Base-by-base conservation (phyloP, 306 rosid species). In the Delonix regia region DNA sequence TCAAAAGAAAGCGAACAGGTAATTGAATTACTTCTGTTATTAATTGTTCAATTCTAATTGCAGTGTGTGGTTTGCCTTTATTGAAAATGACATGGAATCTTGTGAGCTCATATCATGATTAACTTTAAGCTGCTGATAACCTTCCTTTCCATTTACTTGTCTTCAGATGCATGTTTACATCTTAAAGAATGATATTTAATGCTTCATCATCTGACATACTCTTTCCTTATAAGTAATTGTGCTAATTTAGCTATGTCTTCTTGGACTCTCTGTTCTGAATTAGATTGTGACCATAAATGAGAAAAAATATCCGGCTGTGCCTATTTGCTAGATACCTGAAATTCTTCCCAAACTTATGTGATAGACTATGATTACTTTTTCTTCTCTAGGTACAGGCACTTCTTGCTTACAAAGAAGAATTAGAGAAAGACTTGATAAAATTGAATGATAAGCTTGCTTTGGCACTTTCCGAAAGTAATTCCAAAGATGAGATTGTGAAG, bases 401-500 rank as follows among this genome's bases (percentile, higher is more conserved):
- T 78, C 77, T 83, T 67, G 87, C 89, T 7, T 94, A 91, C 78
- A 94, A 94, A 86, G 97, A 87, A 56, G 87, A 86, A 64, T 60
- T 94, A 82, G 96, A 86, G 91, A 85, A 85, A 83, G 87, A 87
- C n/a, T 78, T 94, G 61, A 83, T 69, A 84, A 84, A 57, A 81
- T 67, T 86, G 56, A 89, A 86, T 59, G 88, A 87, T 55, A 82
- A 85, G 82, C 94, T 91, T 83, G 75, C 85, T 87, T 83, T 78
- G 44, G 86, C 86, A 30, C 81, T 90, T 76, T 85, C 91, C 25
- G 96, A 94, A 18, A 77, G 91, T 80, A 79, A 87, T 64, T 75
- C 84, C 59, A 94, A 94, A 83, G 96, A 89, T 87, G 98, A 90
- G 71, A 85, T 94, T 28, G 89, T 85, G 80, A 91, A 84, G 84